Evolutionary conservation across 805 yeast genomes (phyloP), one percentile per base, ranked within the genome.

Genomic region (Cyberlindnera subsufficiens): DNA sequence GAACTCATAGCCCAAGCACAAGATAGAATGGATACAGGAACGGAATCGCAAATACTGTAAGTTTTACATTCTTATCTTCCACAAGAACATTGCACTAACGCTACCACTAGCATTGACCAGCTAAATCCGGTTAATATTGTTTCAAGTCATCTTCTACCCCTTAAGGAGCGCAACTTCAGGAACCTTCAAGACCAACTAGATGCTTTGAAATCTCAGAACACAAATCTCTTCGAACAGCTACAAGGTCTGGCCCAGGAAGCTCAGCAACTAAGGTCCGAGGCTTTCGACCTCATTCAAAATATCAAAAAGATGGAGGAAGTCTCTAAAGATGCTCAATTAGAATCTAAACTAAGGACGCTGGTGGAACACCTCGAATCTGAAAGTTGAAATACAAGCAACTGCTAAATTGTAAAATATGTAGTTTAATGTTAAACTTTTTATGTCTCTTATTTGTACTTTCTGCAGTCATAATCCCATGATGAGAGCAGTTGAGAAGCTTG

Each of bases 391-490:
- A 22, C 27, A 22, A 31, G 17, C 17, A 15, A 31, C 9, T 15
- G 14, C 33, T 31, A 10, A 31, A 31, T 31, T 31, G 17, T 31
- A 31, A 15, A 15, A 31, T 31, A 22, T 22, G 9, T 22, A 22
- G 27, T 22, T 11, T 32, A 19, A 11, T 34, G 36, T 18, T 19
- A 34, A n/a, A 22, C 11, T 3, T 35, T 27, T 35, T n/a, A n/a
- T n/a, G n/a, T 22, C 17, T 15, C 29, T 22, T 36, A 18, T 36
- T 9, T 11, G 45, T 49, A 88, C 13, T 70, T 53, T 47, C 67
- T 69, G 68, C 99, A 93, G 58, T 82, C 84, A 60, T 80, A 93
- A 71, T 93, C 99, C 99, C 98, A 93, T 32, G 77, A 71, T 3
- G 68, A 47, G 29, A 85, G 50, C 53, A 78, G 62, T 65, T 78